Base-by-base conservation (phyloP, 139 green algal species). In the Chlorella sp. region DNA sequence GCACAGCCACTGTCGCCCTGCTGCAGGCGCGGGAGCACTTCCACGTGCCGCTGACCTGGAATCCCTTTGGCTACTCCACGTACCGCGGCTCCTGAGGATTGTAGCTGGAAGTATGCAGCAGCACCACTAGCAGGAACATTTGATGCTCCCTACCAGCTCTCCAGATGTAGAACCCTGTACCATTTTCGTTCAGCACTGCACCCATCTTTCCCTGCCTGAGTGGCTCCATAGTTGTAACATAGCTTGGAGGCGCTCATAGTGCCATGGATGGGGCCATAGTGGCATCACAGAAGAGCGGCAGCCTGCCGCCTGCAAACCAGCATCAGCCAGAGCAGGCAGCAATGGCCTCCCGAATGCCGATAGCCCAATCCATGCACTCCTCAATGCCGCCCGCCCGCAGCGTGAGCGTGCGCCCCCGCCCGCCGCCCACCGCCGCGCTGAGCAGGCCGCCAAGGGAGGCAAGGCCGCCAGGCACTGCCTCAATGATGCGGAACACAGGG, bases 31-130 rank as follows among this genome's bases (percentile, higher is more conserved):
- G 13, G 41, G 67, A 98, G 87, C 96, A 99, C 88, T 99, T 98
- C 83, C 96, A 99, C 87, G 93, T 99, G n/a, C 96, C 96, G 34
- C 84, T 99, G 73, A 96, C 98, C 55, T 95, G 98, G 83, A 95
- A 90, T 62, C 96, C 96, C 3, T 99, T 95, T 85, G 96, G 95
- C n/a, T 99, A 97, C 91, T 94, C 85, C 55, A 99, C 96, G 4
- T 99, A 99, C 89, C 84, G 96, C 5, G 96, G 96, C 73, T 97
- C 93, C 82, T 98, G 81, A 97, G 56, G 55, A 17, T 17, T 55
- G 7, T 7, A 55, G 7, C 11, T 7, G 7, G 11, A 17, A 17
- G 44, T 11, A 7, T 17, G 44, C 44, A 55, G 44, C 44, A 55
- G 7, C 11, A 17, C 7, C 11, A 11, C 44, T 55, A 11, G 7